Base-by-base conservation (phyloP, 139 green algal species). In the Volvox africanus region DNA sequence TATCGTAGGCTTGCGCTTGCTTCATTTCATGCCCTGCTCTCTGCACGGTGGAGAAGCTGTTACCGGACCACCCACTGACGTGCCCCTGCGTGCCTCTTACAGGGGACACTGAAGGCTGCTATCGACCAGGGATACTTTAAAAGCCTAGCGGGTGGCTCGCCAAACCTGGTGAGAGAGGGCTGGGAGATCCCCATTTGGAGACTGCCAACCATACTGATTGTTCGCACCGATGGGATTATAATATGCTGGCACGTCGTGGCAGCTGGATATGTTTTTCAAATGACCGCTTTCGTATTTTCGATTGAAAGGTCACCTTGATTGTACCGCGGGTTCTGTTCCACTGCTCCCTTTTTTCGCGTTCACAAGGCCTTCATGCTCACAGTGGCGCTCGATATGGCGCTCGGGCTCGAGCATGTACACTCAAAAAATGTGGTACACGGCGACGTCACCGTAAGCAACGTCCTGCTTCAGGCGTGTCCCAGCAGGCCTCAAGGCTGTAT, bases 101-200 rank as follows among this genome's bases (percentile, higher is more conserved):
- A 90, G 73, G 86, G 86, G 9, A 90, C 86, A 14, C 55, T 90
- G 18, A 90, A 90, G 32, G 28, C 73, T 14, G 86, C 86, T 33
- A 68, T 90, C 24, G 86, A 90, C 86, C 86, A 90, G 75, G 86
- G 86, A 2, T 84, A 67, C 26, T 90, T 90, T 50, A 37, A 77
- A 20, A 73, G 73, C 14, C 6, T 21, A 16, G 24, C 32, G 21
- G 67, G 61, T 28, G 83, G 83, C 35, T 19, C 36, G 21, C 86
- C 86, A 5, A 84, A 90, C 55, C 67, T 90, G 73, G 86, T 89
- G n/a, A 55, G 85, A 55, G 85, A 21, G 79, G 19, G 37, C 17
- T 6, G 28, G 2, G 9, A 33, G 13, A 69, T 11, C 21, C 3
- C 17, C 5, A 55, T 55, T 55, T 5, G 44, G 44, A 55, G 44